A percentile compares a stretch with the other conserved stretches of the same genome.
Conservation (phyloP, 441 rosid genomes). For the Erodium chrysanthum region DNA sequence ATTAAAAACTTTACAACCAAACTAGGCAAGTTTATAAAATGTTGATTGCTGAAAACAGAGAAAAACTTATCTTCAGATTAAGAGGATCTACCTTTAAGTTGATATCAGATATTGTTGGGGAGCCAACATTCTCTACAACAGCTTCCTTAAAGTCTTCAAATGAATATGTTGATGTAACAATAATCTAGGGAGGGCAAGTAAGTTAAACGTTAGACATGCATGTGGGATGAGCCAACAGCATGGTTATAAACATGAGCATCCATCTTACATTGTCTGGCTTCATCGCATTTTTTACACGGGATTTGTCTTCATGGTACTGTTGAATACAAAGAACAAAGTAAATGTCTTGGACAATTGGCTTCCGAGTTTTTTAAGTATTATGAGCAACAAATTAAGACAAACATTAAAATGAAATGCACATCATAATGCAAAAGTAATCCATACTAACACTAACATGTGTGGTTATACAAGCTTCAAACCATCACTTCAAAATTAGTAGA, state of each 20-base stretch:
- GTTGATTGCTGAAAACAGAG: constrained; percentile 4
- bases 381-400: background rate
- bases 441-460: background rate
- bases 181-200: constrained; percentile 34
- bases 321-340: constrained; percentile 14
- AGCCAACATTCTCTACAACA: constrained; percentile 39
- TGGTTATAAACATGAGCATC: constrained; percentile 13
- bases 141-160: constrained; percentile 75
- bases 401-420: background rate
- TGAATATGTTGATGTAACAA: constrained; percentile 47
- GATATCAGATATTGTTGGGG: constrained; percentile 50
- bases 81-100: constrained; percentile 51
- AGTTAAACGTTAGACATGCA: constrained; percentile 13
- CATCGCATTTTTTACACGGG: constrained; percentile 60
- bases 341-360: constrained; percentile 1
- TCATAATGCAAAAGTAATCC: background rate
- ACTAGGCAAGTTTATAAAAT: background rate
- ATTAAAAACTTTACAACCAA: too few species aligned
- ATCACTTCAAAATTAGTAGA: constrained; percentile 1
- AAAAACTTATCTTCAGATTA: background rate
- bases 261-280: constrained; percentile 60
- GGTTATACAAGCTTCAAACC: background rate
- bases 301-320: constrained; percentile 84
- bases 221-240: constrained; percentile 10
- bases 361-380: constrained; percentile 12